Base-by-base conservation (phyloP, 164 flowering plant genomes). In the Liriodendron chinense region DNA sequence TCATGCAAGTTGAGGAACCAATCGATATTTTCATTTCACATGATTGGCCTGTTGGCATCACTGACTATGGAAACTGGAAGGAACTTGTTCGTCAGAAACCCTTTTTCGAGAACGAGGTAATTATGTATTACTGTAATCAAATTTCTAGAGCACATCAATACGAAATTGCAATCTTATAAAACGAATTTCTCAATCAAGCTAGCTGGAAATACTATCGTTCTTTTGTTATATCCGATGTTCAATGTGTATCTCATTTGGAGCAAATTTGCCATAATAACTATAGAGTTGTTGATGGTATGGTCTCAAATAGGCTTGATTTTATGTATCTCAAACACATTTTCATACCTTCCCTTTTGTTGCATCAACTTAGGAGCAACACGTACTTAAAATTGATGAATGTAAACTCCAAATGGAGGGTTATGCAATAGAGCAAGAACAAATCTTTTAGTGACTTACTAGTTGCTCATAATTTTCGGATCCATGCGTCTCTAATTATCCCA, bases 11-110 rank as follows among this genome's bases (percentile, higher is more conserved):
- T 66, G 84, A 85, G 80, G 96, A 92, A 77, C 95, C 89, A 13
- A 80, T 96, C 73, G 97, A 96, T 86, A 88, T 96, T 70, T 96
- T 96, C 80, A 86, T 96, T 82, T 94, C 98, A 10, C 99, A 94
- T 86, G 98, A 96, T 86, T 96, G 99, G 99, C 99, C 99, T 71
- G 48, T 85, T 83, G 97, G 97, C 20, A 92, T 96, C 75, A 92
- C 99, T 77, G 97, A 91, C 71, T 81, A 72, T 83, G 99, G 99
- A 74, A 71, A 94, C 75, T 84, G 83, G 84, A 75, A 81, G 83
- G 75, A 79, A 66, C 97, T 96, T 76, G 81, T 96, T 82, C 89
- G 90, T 6, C 56, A 69, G 65, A 96, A 94, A 77, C 90, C 86
- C 7, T 85, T 78, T 73, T 94, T 94, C 69, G 79, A 86, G 79